These are phyloP conservation scores for Gastrolobium villosum DNA, from an alignment of 306 rosid genomes.

Conservation along the genomic window DNA sequence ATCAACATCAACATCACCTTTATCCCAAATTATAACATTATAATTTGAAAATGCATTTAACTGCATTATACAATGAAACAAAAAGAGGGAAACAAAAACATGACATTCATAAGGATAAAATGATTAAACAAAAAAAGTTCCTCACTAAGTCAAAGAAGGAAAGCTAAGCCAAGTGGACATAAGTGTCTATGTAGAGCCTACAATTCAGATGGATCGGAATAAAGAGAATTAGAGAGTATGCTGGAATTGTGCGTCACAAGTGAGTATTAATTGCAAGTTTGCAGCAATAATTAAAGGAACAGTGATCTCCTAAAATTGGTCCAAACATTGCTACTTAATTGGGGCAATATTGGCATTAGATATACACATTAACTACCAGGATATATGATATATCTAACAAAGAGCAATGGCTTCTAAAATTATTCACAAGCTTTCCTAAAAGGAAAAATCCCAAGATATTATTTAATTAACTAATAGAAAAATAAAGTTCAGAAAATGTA, in stretches of 20 bases:
- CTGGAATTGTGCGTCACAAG: neutral
- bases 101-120: neutral
- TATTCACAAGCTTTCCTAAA: neutral
- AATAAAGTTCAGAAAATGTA: neutral
- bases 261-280: neutral
- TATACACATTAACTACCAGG: neutral
- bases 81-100: slow-evolving; percentile 8
- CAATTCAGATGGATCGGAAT: neutral
- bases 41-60: slow-evolving; percentile 18
- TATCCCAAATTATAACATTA: too few relatives aligned
- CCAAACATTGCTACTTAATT: neutral
- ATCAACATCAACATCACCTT: too few relatives aligned
- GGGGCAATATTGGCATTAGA: neutral
- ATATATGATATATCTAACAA: neutral
- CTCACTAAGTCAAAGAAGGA: slow-evolving; percentile 1
- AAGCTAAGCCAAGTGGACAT: slow-evolving; percentile 22
- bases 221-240: slow-evolving; percentile 2
- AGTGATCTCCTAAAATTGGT: neutral
- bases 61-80: neutral
- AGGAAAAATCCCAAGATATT: neutral
- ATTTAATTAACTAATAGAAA: neutral
- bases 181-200: slow-evolving; percentile 15
- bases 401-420: neutral
- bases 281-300: neutral
- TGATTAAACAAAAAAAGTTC: neutral